A percentile compares a stretch with the other conserved stretches of the same genome.
phyloP scores from a whole-genome alignment of 148 eudicot species.

The Polygonum aviculare region DNA sequence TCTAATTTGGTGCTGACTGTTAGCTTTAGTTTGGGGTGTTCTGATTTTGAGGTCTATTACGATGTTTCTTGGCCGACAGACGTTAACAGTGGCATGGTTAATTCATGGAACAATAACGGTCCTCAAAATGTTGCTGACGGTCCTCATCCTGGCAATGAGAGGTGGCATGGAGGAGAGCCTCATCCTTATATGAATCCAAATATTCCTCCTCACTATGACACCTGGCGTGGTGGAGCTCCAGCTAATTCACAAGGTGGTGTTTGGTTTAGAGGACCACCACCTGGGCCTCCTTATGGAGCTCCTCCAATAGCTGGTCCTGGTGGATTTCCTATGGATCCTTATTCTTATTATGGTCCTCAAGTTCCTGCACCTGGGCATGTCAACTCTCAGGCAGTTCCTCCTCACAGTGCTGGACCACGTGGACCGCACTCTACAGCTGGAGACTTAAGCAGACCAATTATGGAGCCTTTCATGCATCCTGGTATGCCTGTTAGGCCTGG shows the following conservation, averaged over 20 bases:
- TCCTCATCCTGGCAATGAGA: slow-evolving; percentile 50
- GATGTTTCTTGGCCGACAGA: slow-evolving; percentile 22
- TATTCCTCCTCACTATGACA: slow-evolving; percentile 64
- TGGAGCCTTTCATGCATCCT: slow-evolving; percentile 65
- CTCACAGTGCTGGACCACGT: slow-evolving; percentile 54
- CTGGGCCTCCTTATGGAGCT: slow-evolving; percentile 60
- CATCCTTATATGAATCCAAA: slow-evolving; percentile 52
- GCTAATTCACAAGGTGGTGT: slow-evolving; percentile 55
- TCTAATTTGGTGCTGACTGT: background rate
- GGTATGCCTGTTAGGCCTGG: slow-evolving; percentile 78
- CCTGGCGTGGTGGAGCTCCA: slow-evolving; percentile 75
- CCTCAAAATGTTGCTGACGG: slow-evolving; percentile 42
- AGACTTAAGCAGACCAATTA: slow-evolving; percentile 55
- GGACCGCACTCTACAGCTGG: slow-evolving; percentile 73
- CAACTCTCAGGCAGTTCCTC: slow-evolving; percentile 56
- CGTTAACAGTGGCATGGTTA: slow-evolving; percentile 26
- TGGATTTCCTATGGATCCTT: slow-evolving; percentile 80
- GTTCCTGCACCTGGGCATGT: slow-evolving; percentile 49
- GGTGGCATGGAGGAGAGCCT: slow-evolving; percentile 71
- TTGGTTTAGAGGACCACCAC: slow-evolving; percentile 92
- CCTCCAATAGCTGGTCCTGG: slow-evolving; percentile 46
- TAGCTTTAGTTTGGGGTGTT: background rate
- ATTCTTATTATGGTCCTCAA: slow-evolving; percentile 69
- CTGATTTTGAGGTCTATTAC: background rate
- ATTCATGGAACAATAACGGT: slow-evolving; percentile 53